phyloP scores from a whole-genome alignment of 495 filamentous ascomycete species.

The Lichina pygmaea region DNA sequence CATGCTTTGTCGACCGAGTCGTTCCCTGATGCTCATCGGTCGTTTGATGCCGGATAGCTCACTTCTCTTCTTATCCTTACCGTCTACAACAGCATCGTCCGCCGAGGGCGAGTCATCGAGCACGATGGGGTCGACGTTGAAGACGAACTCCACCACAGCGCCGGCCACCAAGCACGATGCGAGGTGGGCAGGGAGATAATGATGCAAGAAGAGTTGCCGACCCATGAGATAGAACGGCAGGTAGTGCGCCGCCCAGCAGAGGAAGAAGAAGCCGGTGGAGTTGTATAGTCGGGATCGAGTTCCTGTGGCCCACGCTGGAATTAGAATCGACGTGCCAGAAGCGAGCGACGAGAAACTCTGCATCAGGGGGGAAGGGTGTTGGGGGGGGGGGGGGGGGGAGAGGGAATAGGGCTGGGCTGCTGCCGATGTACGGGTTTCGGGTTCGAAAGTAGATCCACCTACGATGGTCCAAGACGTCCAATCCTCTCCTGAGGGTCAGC shows the following conservation, averaged over 20 bases:
- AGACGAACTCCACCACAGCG: conserved; percentile 91
- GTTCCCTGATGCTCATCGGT: conserved; percentile 44
- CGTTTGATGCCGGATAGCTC: conserved; percentile 10
- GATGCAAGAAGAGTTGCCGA: conserved; percentile 47
- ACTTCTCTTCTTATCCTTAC: conserved; percentile 17
- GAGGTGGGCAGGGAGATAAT: conserved; percentile 70
- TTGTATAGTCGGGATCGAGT: conserved; percentile 88
- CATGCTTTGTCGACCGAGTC: conserved; percentile 56
- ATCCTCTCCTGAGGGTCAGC: conserved; percentile 65
- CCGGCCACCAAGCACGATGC: conserved; percentile 82
- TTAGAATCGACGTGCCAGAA: background rate
- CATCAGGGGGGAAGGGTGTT: too few species aligned
- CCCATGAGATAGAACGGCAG: conserved; percentile 54
- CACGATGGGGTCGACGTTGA: conserved; percentile 53
- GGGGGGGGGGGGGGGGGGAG: too few species aligned
- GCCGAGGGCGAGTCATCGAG: conserved; percentile 15
- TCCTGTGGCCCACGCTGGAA: conserved; percentile 19
- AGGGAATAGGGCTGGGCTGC: too few species aligned
- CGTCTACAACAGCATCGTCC: conserved; percentile 11
- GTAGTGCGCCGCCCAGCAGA: conserved; percentile 53
- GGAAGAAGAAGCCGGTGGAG: conserved; percentile 95
- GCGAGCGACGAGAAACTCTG: background rate
- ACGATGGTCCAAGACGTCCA: conserved; percentile 87
- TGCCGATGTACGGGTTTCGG: too few species aligned
- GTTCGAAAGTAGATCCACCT: conserved; percentile 17